These are phyloP conservation scores for Centella asiatica DNA, from an alignment of 129 eudicot genomes.

Conservation along the genomic window DNA sequence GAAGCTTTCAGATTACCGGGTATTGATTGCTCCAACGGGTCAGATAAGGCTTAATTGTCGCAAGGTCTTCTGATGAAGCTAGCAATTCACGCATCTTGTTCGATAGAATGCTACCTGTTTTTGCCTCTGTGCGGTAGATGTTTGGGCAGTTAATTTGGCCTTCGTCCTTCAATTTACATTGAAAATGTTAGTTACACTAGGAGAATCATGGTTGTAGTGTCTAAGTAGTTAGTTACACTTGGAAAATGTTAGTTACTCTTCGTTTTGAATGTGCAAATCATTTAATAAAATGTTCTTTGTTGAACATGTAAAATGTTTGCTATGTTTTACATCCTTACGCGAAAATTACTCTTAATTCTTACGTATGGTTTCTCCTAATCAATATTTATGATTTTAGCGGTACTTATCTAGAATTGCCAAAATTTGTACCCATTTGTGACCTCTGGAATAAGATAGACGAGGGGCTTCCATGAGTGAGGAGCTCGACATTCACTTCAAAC, in stretches of 20 bases:
- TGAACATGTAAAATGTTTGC: too few species aligned
- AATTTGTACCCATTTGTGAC: too few species aligned
- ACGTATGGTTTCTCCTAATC: neutral
- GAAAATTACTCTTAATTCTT: neutral
- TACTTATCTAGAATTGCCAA: too few species aligned
- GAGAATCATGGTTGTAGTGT: neutral
- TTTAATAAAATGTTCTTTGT: too few species aligned
- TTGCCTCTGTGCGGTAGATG: conserved; percentile 4
- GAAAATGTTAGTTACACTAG: neutral
- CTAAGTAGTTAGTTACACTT: too few species aligned
- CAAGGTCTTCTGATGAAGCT: conserved; percentile 25
- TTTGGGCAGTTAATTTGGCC: neutral
- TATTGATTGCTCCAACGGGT: conserved; percentile 45
- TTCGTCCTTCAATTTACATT: neutral
- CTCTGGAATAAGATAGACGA: too few species aligned
- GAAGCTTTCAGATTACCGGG: conserved; percentile 55
- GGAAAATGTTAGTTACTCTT: too few species aligned
- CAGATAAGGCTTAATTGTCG: conserved; percentile 49
- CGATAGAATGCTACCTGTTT: conserved; percentile 1
- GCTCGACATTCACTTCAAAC: too few species aligned
- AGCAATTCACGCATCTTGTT: conserved; percentile 10
- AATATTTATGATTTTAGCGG: neutral
- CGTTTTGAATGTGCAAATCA: too few species aligned
- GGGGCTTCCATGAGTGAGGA: too few species aligned
- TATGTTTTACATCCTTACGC: neutral